A percentile compares a stretch with the other conserved stretches of the same genome.
Conservation (phyloP, 176 grass and related monocot genomes). For the Hsuehochloa calcarea region DNA sequence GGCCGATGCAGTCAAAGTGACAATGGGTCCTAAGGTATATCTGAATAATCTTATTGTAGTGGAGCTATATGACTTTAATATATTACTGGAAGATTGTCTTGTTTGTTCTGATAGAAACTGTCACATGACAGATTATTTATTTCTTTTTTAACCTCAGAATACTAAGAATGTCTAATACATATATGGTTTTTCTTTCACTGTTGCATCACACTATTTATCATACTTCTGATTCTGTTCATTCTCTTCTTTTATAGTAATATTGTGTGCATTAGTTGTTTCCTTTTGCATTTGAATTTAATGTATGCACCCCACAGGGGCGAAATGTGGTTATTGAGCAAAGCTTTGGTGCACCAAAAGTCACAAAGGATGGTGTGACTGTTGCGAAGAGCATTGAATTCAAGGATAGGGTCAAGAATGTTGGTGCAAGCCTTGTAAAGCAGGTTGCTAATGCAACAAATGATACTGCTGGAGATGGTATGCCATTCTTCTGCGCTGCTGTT, state of each 20-base stretch:
- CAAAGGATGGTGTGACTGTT: slow-evolving; percentile 96
- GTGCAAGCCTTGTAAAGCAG: slow-evolving; percentile 97
- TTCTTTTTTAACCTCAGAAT: not conserved
- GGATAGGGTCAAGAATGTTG: slow-evolving; percentile 87
- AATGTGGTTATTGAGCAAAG: slow-evolving; percentile 95
- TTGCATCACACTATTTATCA: not conserved
- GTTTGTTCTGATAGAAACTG: not conserved
- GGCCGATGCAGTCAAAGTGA: slow-evolving; percentile 95
- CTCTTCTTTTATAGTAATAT: not conserved
- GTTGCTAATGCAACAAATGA: slow-evolving; percentile 97
- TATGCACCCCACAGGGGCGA: slow-evolving; percentile 55
- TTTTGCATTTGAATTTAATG: not conserved
- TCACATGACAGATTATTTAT: not conserved
- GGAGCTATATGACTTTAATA: not conserved
- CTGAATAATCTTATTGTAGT: not conserved
- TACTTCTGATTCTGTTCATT: not conserved
- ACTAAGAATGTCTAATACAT: not conserved
- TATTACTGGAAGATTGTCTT: not conserved
- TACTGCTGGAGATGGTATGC: slow-evolving; percentile 90
- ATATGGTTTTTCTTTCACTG: not conserved
- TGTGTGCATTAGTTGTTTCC: not conserved
- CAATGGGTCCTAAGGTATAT: slow-evolving; percentile 97
- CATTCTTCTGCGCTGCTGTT: not conserved
- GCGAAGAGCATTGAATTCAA: slow-evolving; percentile 98
- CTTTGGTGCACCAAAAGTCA: slow-evolving; percentile 96